phyloP scores from a whole-genome alignment of 2,329 filamentous ascomycete genomes.

The Pseudofabraea citricarpa region DNA sequence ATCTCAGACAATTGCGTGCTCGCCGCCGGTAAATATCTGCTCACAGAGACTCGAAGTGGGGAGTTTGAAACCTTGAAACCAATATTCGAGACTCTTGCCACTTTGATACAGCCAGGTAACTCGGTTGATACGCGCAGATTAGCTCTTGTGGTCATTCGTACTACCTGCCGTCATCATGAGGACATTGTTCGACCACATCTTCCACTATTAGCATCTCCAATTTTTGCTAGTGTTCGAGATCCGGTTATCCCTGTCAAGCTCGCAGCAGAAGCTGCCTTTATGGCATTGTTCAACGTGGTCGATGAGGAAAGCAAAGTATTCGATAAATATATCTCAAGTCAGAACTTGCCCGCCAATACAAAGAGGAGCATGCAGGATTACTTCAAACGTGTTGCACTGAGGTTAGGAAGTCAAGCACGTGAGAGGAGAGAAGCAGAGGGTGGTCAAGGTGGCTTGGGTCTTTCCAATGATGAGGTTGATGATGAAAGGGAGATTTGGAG shows the following conservation, averaged over 20 bases:
- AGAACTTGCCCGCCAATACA: slow-evolving; percentile 62
- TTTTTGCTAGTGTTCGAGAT: slow-evolving; percentile 89
- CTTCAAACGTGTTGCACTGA: slow-evolving; percentile 86
- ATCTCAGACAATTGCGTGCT: slow-evolving; percentile 85
- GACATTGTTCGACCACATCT: slow-evolving; percentile 81
- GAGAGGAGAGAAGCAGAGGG: slow-evolving; percentile 91
- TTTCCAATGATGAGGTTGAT: slow-evolving; percentile 87
- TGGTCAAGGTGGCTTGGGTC: slow-evolving; percentile 75
- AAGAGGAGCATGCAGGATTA: slow-evolving; percentile 95
- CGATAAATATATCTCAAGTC: slow-evolving; percentile 78
- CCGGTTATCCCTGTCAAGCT: slow-evolving; percentile 92
- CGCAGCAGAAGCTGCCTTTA: slow-evolving; percentile 88
- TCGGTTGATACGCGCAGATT: slow-evolving; percentile 81
- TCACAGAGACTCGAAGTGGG: slow-evolving; percentile 61
- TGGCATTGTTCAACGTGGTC: slow-evolving; percentile 84
- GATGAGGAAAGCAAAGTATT: slow-evolving; percentile 83
- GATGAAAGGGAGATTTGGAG: slow-evolving; percentile 96
- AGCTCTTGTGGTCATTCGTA: slow-evolving; percentile 81
- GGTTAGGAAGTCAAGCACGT: slow-evolving; percentile 79
- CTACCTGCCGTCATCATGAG: slow-evolving; percentile 72
- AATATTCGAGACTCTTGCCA: slow-evolving; percentile 74
- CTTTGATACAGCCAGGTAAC: slow-evolving; percentile 70
- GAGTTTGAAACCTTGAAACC: slow-evolving; percentile 73
- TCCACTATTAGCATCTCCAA: slow-evolving; percentile 69
- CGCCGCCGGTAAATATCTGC: slow-evolving; percentile 84